Evolutionary conservation across 2,329 filamentous ascomycete species (phyloP).

Genomic region (Fusarium subtropicale): DNA sequence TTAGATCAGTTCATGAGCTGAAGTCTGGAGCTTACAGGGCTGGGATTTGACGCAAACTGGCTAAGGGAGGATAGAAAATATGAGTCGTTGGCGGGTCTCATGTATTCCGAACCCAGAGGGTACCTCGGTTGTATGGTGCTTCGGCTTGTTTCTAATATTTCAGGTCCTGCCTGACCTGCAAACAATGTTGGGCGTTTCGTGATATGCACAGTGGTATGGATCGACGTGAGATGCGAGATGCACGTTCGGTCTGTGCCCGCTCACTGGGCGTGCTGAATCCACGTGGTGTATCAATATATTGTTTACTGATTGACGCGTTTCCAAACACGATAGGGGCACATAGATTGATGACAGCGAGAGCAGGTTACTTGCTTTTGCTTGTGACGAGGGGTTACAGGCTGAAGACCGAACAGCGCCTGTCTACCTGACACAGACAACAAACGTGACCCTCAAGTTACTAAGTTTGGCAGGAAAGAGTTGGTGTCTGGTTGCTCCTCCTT

Average conservation of each 20-base stretch:
- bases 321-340: not conserved
- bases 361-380: not conserved
- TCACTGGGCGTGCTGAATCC: slow-evolving; percentile 21
- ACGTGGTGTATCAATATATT: slow-evolving; percentile 11
- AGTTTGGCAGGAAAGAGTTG: not conserved
- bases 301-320: slow-evolving; percentile 15
- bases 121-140: not conserved
- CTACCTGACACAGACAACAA: not conserved
- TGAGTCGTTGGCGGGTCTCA: not conserved
- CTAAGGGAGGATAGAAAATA: not conserved
- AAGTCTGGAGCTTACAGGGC: slow-evolving; percentile 23
- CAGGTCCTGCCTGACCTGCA: slow-evolving; percentile 14
- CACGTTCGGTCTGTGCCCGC: slow-evolving; percentile 26
- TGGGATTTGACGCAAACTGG: slow-evolving; percentile 22
- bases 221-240: slow-evolving; percentile 16
- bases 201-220: slow-evolving; percentile 9
- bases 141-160: slow-evolving; percentile 12
- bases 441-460: not conserved
- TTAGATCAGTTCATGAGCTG: slow-evolving; percentile 38
- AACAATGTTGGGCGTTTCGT: slow-evolving; percentile 17
- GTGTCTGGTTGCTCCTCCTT: not conserved
- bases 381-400: not conserved
- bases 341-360: slow-evolving; percentile 18
- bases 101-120: not conserved
- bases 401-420: not conserved